Percentiles rank a stretch among this genome's conserved stretches.
phyloP scores from a whole-genome alignment of 2,329 filamentous ascomycete genomes.

The Diaporthe nobilis region DNA sequence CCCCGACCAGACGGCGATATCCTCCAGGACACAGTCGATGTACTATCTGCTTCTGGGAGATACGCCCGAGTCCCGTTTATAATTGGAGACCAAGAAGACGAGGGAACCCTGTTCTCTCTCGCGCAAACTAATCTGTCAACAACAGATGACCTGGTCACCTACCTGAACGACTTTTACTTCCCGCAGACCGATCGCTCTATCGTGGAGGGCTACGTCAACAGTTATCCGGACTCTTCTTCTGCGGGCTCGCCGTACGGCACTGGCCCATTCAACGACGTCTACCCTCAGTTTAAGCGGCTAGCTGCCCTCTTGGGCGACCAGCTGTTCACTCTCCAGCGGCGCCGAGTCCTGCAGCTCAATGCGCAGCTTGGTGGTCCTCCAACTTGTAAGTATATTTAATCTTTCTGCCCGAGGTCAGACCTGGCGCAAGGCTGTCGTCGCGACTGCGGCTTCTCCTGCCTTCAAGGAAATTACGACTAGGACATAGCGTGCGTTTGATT shows the following conservation, averaged over 20 bases:
- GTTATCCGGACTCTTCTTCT: slow-evolving; percentile 64
- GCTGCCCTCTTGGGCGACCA: slow-evolving; percentile 76
- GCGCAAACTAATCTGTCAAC: slow-evolving; percentile 71
- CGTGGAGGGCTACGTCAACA: slow-evolving; percentile 64
- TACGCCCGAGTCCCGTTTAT: slow-evolving; percentile 75
- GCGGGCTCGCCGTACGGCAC: slow-evolving; percentile 49
- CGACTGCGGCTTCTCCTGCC: too few species aligned
- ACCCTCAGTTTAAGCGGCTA: slow-evolving; percentile 75
- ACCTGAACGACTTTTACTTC: slow-evolving; percentile 68
- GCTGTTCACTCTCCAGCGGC: slow-evolving; percentile 60
- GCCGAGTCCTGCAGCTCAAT: slow-evolving; percentile 61
- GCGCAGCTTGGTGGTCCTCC: slow-evolving; percentile 55
- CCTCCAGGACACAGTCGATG: slow-evolving; percentile 68
- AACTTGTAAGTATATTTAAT: slow-evolving; percentile 55
- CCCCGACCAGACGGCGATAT: slow-evolving; percentile 71
- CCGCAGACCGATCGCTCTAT: slow-evolving; percentile 55
- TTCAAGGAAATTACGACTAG: too few species aligned
- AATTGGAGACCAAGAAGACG: slow-evolving; percentile 75
- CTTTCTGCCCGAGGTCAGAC: too few species aligned
- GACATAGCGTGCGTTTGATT: background rate
- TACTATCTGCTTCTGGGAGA: slow-evolving; percentile 59
- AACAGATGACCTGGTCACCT: slow-evolving; percentile 64
- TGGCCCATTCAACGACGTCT: slow-evolving; percentile 75
- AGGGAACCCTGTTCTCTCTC: slow-evolving; percentile 75
- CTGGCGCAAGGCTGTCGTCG: too few species aligned